phyloP scores from a whole-genome alignment of 2,329 filamentous ascomycete genomes.

The Bipolaris oryzae region DNA sequence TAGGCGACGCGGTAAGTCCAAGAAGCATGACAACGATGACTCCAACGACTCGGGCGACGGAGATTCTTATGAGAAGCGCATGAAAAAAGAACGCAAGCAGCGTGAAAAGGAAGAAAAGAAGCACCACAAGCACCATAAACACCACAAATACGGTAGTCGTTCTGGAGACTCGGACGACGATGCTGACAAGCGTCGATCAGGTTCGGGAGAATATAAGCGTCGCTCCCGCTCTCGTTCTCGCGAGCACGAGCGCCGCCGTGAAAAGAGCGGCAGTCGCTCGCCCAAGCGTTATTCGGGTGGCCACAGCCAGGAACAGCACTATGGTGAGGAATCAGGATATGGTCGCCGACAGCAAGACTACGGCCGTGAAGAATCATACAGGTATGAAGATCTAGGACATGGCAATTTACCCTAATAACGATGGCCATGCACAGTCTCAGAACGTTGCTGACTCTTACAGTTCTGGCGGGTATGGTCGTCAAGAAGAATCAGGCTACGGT shows the following conservation, averaged over 20 bases:
- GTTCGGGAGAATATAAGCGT: slow-evolving; percentile 23
- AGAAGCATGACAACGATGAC: slow-evolving; percentile 51
- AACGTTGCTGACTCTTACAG: slow-evolving; percentile 6
- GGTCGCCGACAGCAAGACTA: slow-evolving; percentile 19
- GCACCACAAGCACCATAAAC: slow-evolving; percentile 20
- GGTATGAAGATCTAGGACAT: slow-evolving; percentile 6
- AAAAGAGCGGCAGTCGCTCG: slow-evolving; percentile 29
- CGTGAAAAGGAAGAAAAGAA: slow-evolving; percentile 32
- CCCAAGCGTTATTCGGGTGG: slow-evolving; percentile 33
- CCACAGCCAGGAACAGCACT: slow-evolving; percentile 33
- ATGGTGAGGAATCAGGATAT: slow-evolving; percentile 26
- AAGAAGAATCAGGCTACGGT: slow-evolving; percentile 10
- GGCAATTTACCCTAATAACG: not conserved
- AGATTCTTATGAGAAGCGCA: slow-evolving; percentile 31
- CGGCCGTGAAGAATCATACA: slow-evolving; percentile 9
- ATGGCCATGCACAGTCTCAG: not conserved
- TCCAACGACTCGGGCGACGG: slow-evolving; percentile 34
- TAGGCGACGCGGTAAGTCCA: slow-evolving; percentile 46
- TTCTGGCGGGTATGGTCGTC: slow-evolving; percentile 13
- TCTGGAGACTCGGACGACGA: slow-evolving; percentile 21
- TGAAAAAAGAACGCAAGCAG: slow-evolving; percentile 30
- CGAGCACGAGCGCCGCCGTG: slow-evolving; percentile 24
- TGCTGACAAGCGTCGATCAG: slow-evolving; percentile 31
- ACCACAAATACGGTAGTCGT: slow-evolving; percentile 20
- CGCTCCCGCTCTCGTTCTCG: slow-evolving; percentile 18